phyloP scores from a whole-genome alignment of 116 monocot genomes.

The Posidonia oceanica region DNA sequence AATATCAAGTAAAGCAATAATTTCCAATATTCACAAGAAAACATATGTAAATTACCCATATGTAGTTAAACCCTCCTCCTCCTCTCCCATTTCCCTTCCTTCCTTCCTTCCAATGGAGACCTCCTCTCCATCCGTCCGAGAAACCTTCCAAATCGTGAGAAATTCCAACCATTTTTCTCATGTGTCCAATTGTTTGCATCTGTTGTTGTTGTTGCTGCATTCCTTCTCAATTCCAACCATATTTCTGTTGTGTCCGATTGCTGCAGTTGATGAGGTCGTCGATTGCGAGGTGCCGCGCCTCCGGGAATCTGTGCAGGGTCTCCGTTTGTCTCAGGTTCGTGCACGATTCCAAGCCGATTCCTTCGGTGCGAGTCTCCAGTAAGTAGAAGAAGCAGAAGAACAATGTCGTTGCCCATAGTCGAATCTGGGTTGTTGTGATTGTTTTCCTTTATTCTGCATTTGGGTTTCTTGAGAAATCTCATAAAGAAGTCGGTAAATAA shows the following conservation, averaged over 20 bases:
- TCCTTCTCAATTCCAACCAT: background rate
- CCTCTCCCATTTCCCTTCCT: background rate
- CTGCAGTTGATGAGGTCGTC: conserved; percentile 41
- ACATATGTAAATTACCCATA: no score
- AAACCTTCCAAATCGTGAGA: background rate
- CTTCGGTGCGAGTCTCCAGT: conserved; percentile 48
- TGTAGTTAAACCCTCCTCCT: background rate
- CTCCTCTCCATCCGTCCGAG: background rate
- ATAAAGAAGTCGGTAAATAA: no score
- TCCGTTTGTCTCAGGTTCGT: conserved; percentile 38
- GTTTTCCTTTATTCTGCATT: background rate
- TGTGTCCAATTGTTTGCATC: background rate
- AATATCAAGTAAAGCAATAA: no score
- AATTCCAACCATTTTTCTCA: background rate
- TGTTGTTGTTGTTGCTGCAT: background rate
- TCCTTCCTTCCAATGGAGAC: background rate
- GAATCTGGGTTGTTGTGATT: background rate
- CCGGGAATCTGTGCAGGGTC: conserved; percentile 56
- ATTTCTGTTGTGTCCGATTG: conserved; percentile 1
- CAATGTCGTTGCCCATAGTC: background rate
- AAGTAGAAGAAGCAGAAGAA: background rate
- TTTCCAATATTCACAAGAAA: no score
- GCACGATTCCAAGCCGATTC: conserved; percentile 15
- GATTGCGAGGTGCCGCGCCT: conserved; percentile 56
- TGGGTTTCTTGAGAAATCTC: background rate